Evolutionary conservation across 169 alveolate genomes (phyloP), one percentile per base, ranked within the genome.

Genomic region (Babesia sp.): DNA sequence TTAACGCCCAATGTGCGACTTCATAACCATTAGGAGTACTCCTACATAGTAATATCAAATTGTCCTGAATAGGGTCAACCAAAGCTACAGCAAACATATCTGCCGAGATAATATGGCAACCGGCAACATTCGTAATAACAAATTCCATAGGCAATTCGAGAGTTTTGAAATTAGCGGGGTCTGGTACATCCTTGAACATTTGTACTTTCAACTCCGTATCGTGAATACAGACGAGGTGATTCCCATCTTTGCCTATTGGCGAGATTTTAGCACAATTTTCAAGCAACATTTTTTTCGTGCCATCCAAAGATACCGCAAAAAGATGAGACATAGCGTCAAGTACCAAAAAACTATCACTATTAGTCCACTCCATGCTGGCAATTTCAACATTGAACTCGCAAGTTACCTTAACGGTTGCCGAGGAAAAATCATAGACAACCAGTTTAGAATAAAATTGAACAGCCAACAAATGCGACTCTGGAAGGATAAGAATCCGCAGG

Each of bases 341-440:
- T 12, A 55, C 56, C 20, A 69, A 36, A 33, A 69, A 28, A 2
- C 31, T 0, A 20, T 55, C 3, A 12, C 42, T 24, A 39, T 59
- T 55, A n/a, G n/a, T n/a, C 79, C 79, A 69, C 3, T 51, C 26
- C 42, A 51, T 28, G 8, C 33, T n/a, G 0, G 26, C 56, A 29
- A 54, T 54, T 9, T 0, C 58, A 54, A 2, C 57, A 14, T 46
- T 6, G 22, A 69, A 51, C 8, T 29, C 56, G 7, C 33, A 42
- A 8, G 31, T 59, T 26, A 39, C 26, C 48, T 16, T 34, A 9
- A 5, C 34, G 2, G 22, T 0, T 4, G 70, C 70, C 11, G 2
- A 3, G 5, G 60, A 42, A 48, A 69, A 69, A 45, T 69, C 79
- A 55, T 69, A 55, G n/a, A 69, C 69, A 12, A 41, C 50, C 31